Base-by-base conservation (phyloP, 1,284 basidiomycete species). In the Cryptococcus neoformans region DNA sequence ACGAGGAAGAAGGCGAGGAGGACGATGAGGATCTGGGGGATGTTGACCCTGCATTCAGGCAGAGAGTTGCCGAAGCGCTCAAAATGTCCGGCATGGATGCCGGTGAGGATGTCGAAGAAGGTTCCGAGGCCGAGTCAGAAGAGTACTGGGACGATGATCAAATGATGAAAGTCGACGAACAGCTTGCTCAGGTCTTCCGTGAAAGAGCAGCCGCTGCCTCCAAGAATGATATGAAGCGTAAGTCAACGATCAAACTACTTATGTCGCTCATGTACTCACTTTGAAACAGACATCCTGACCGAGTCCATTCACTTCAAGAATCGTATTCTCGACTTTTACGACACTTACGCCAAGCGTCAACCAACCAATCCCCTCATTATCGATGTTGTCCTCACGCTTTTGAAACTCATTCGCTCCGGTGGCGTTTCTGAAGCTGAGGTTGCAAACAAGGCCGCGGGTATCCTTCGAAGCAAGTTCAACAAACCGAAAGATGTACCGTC, bases 151-250 rank as follows among this genome's bases (percentile, higher is more conserved):
- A 94, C 70, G 95, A 98, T 70, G 94, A 98, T 47, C 91, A 97
- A 79, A 99, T 98, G 95, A 86, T 97, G 82, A 88, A 89, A 49
- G 84, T 98, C 45, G 95, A 99, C 71, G 90, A 91, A 60, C 90
- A 96, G 70, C 84, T 99, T 6, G 90, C 91, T 5, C 85, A 88
- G 57, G 88, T 94, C 41, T 97, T 99, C 84, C 84, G 84, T 62
- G 72, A 79, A 48, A 85, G 85, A 56, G 76, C 84, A 41, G 56
- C 58, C 10, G 56, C 60, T 11, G 62, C 83, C 58, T 85, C 83
- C 68, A 87, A 83, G 66, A 60, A 55, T 38, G 68, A 70, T 56
- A 40, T 67, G 55, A 73, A 71, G 62, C 63, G 71, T 70, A 59
- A 67, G 71, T 68, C 55, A n/a, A 28, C 28, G 28, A 28, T 28